Evolutionary conservation across 106 monocot species (phyloP), one percentile per base, ranked within the genome.

Genomic region (Acorus calamus): DNA sequence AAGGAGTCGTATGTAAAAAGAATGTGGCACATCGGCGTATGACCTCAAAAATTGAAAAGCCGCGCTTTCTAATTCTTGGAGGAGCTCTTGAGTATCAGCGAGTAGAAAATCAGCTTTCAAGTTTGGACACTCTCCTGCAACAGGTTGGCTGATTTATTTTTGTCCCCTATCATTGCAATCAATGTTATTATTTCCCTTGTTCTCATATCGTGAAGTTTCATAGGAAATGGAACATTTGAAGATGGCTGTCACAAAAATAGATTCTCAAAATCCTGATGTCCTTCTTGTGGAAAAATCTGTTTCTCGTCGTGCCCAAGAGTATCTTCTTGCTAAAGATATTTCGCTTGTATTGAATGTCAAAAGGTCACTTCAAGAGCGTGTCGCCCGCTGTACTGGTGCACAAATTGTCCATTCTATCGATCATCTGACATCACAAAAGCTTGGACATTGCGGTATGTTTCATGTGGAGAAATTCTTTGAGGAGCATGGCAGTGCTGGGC

Each of bases 231-330:
- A 84, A 67, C 86, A 89, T 59, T 77, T 93, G 71, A 86, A 83
- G 79, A 93, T 93, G 93, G 89, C 93, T 11, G 93, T 93, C 70
- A 86, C 89, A 73, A 93, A 89, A 64, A 93, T 89, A 71, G 78
- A 78, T 71, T 83, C 80, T 65, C 83, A 93, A 69, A 83, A 83
- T 56, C 93, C 93, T 14, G 74, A 75, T 77, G 76, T 93, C n/a
- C 72, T 93, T 45, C 71, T 93, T 56, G 93, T 93, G 42, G 93
- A 93, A 64, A 93, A 89, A 67, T 73, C 93, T 43, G 93, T 93
- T 13, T 86, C 93, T 63, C 93, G 83, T 70, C 81, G 71, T 77
- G 93, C 93, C 5, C 86, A 89, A 57, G 93, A 93, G 6, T 75
- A 83, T 72, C 80, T 93, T 74, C 86, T 89, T 60, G 77, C 76